These are phyloP conservation scores for Suillus placidus DNA, from an alignment of 768 basidiomycete genomes.

Conservation along the genomic window DNA sequence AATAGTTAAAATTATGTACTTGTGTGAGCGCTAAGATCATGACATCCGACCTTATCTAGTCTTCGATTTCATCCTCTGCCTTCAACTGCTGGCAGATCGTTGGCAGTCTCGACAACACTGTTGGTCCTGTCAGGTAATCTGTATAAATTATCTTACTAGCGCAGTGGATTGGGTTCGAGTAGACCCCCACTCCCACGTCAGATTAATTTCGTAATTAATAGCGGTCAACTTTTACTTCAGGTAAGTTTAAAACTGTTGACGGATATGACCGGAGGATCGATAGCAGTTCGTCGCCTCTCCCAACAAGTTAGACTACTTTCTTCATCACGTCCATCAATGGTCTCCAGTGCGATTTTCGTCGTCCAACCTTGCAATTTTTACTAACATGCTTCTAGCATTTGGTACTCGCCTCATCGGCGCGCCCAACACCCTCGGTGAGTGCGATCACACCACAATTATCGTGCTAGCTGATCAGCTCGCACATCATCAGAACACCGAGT, in stretches of 20 bases:
- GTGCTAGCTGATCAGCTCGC: slow-evolving; percentile 22
- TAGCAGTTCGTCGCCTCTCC: slow-evolving; percentile 48
- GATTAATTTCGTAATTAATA: slow-evolving; percentile 3
- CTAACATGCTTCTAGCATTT: slow-evolving; percentile 51
- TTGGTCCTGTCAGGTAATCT: neutral
- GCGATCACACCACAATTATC: slow-evolving; percentile 14
- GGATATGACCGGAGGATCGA: slow-evolving; percentile 32
- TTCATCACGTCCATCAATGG: slow-evolving; percentile 50
- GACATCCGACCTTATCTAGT: neutral
- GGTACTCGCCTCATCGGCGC: slow-evolving; percentile 81
- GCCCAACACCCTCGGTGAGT: slow-evolving; percentile 89
- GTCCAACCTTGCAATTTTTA: slow-evolving; percentile 6
- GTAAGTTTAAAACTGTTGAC: slow-evolving; percentile 11
- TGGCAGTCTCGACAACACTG: neutral
- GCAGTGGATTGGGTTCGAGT: neutral
- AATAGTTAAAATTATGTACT: slow-evolving; percentile 1
- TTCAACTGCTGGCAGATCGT: neutral
- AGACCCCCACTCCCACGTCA: neutral
- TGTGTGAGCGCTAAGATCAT: neutral
- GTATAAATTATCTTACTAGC: neutral
- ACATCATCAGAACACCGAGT: slow-evolving; percentile 84
- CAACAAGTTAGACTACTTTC: slow-evolving; percentile 61
- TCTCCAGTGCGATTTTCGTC: slow-evolving; percentile 18
- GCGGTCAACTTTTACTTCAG: neutral
- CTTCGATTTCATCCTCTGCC: neutral